A percentile compares a stretch with the other conserved stretches of the same genome.
These are phyloP conservation scores for Symbiodinium natans DNA, from an alignment of 73 alveolate species.

Conservation along the genomic window DNA sequence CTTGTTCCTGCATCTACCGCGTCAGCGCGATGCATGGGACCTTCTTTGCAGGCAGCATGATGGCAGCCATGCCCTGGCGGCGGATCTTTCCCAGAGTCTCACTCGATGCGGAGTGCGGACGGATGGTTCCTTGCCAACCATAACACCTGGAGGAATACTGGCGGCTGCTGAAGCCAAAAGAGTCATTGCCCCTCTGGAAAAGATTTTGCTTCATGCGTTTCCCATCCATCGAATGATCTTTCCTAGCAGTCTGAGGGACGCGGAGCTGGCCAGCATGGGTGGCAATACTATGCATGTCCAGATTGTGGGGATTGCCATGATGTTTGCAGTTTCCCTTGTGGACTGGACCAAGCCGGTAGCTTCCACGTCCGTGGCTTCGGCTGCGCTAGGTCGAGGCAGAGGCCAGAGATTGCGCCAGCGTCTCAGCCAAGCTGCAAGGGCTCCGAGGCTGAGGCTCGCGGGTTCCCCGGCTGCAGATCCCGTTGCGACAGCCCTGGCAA, in stretches of 20 bases:
- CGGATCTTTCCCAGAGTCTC: constrained; percentile 20
- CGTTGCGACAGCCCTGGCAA: not conserved
- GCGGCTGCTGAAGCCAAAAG: not conserved
- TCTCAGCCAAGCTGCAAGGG: not conserved
- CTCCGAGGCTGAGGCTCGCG: not conserved
- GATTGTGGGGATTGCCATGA: not conserved
- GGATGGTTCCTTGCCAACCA: constrained; percentile 28
- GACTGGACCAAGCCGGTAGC: not conserved
- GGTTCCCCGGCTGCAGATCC: not conserved
- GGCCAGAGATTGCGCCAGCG: too few relatives aligned
- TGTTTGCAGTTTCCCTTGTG: not conserved
- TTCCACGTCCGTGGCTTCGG: not conserved
- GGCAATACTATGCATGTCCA: constrained; percentile 23
- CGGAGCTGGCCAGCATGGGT: not conserved
- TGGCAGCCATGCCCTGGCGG: not conserved
- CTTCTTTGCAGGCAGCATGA: not conserved
- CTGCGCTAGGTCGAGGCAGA: too few relatives aligned
- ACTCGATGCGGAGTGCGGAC: not conserved
- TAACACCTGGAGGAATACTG: not conserved
- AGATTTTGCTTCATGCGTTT: not conserved
- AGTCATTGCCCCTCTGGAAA: not conserved
- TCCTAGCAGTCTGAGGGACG: not conserved
- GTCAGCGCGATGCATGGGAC: constrained; percentile 38
- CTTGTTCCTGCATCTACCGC: constrained; percentile 60
- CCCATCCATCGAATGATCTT: constrained; percentile 1